Conservation (phyloP, 441 rosid genomes). For the Theobroma grandiflorum region DNA sequence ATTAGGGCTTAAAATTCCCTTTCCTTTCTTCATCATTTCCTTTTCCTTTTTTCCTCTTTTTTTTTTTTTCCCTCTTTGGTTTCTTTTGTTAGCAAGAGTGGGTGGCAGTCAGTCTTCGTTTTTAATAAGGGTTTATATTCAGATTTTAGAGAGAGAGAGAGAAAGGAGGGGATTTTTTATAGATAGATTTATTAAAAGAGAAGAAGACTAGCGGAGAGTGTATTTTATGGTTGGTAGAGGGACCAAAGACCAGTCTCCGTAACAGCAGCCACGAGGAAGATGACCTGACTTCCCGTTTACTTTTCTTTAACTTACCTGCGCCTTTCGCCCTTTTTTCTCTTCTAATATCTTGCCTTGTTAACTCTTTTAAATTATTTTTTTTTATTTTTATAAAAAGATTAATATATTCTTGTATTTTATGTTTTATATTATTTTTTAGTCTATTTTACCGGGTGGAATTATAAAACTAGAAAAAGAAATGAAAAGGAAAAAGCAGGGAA, state of each 20-base stretch:
- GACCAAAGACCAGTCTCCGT: neutral
- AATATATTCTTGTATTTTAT: no score
- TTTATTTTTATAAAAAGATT: neutral
- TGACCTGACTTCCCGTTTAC: constrained; percentile 19
- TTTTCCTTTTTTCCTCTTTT: neutral
- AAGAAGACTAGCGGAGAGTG: neutral
- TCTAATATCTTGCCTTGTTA: neutral
- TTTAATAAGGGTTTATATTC: neutral
- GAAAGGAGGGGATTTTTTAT: neutral
- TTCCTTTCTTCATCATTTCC: constrained; percentile 28
- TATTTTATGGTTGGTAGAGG: neutral
- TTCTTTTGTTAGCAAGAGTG: neutral
- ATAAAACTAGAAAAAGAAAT: neutral
- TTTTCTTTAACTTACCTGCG: constrained; percentile 14
- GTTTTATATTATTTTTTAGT: neutral
- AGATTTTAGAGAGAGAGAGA: neutral
- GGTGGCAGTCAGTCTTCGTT: neutral
- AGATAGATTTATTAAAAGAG: neutral
- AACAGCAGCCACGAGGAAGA: constrained; percentile 9
- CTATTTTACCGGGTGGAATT: neutral
- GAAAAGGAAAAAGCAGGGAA: neutral
- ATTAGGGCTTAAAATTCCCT: constrained; percentile 51
- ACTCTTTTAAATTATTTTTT: neutral
- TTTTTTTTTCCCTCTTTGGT: constrained; percentile 34
- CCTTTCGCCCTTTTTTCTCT: neutral